Evolutionary conservation across 2,329 filamentous ascomycete genomes (phyloP).

Genomic region (Sporothrix mexicana): DNA sequence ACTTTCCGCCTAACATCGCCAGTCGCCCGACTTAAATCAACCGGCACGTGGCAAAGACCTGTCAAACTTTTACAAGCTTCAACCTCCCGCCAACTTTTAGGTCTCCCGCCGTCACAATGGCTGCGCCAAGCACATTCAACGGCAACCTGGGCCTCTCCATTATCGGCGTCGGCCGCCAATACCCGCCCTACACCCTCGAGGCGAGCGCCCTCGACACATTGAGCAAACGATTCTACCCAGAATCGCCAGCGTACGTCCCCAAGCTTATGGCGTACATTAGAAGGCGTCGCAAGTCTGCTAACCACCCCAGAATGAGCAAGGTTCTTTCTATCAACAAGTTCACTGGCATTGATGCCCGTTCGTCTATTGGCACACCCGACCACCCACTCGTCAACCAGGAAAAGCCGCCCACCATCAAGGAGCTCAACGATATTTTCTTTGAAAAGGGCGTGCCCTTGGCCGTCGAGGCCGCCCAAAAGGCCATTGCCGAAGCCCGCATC

Average conservation of each 20-base stretch:
- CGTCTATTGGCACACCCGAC: slow-evolving; percentile 65
- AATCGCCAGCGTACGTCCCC: slow-evolving; percentile 58
- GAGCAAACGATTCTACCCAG: slow-evolving; percentile 62
- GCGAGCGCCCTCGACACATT: slow-evolving; percentile 59
- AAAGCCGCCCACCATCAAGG: slow-evolving; percentile 58
- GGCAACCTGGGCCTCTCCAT: slow-evolving; percentile 65
- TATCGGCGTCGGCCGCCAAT: slow-evolving; percentile 63
- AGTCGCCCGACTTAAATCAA: slow-evolving; percentile 5
- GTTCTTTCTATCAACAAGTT: slow-evolving; percentile 67
- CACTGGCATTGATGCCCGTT: slow-evolving; percentile 68
- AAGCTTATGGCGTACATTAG: too few species aligned
- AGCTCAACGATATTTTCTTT: slow-evolving; percentile 62
- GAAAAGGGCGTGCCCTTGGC: slow-evolving; percentile 64
- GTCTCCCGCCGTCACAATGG: slow-evolving; percentile 46
- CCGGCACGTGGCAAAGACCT: slow-evolving; percentile 6
- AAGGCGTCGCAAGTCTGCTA: background rate
- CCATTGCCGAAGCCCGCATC: slow-evolving; percentile 60
- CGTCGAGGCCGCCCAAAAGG: slow-evolving; percentile 60
- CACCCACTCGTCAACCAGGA: slow-evolving; percentile 66
- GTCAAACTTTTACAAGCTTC: too few species aligned
- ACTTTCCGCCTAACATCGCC: slow-evolving; percentile 9
- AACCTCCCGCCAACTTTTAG: background rate
- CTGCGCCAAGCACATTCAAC: slow-evolving; percentile 48
- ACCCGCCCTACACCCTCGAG: slow-evolving; percentile 62
- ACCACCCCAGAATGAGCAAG: slow-evolving; percentile 61